Conservation (phyloP, 1,284 basidiomycete species). For the Ustilago bromivora region DNA sequence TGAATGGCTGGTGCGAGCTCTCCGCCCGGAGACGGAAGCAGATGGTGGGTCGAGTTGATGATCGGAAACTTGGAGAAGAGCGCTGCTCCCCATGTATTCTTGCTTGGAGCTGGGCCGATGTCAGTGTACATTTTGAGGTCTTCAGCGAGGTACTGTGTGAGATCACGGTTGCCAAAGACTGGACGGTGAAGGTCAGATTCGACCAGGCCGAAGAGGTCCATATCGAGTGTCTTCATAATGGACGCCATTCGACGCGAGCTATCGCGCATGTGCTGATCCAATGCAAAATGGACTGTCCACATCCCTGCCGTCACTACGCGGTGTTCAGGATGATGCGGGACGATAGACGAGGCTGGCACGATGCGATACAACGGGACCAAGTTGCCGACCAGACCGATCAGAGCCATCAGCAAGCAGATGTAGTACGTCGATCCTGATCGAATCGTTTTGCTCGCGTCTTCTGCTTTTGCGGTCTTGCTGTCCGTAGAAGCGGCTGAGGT, state of each 20-base stretch:
- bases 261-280: slow-evolving; percentile 66
- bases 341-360: slow-evolving; percentile 74
- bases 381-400: slow-evolving; percentile 39
- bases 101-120: slow-evolving; percentile 86
- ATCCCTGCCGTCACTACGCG: slow-evolving; percentile 87
- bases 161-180: slow-evolving; percentile 87
- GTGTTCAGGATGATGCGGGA: slow-evolving; percentile 78
- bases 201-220: slow-evolving; percentile 74
- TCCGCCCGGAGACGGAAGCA: slow-evolving; percentile 82
- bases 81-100: slow-evolving; percentile 82
- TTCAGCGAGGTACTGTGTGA: slow-evolving; percentile 65
- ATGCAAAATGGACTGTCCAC: slow-evolving; percentile 76
- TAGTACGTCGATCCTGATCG: slow-evolving; percentile 39
- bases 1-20: slow-evolving; percentile 84
- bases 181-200: slow-evolving; percentile 88
- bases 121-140: slow-evolving; percentile 81
- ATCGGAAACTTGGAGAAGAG: slow-evolving; percentile 79
- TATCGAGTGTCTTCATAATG: slow-evolving; percentile 73
- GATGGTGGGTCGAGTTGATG: slow-evolving; percentile 86
- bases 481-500: background rate
- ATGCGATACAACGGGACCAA: slow-evolving; percentile 71
- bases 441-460: background rate
- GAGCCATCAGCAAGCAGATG: slow-evolving; percentile 46
- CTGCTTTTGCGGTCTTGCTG: slow-evolving; percentile 23
- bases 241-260: slow-evolving; percentile 77